Evolutionary conservation across 2,329 filamentous ascomycete species (phyloP).

Genomic region (Orbilia oligospora): DNA sequence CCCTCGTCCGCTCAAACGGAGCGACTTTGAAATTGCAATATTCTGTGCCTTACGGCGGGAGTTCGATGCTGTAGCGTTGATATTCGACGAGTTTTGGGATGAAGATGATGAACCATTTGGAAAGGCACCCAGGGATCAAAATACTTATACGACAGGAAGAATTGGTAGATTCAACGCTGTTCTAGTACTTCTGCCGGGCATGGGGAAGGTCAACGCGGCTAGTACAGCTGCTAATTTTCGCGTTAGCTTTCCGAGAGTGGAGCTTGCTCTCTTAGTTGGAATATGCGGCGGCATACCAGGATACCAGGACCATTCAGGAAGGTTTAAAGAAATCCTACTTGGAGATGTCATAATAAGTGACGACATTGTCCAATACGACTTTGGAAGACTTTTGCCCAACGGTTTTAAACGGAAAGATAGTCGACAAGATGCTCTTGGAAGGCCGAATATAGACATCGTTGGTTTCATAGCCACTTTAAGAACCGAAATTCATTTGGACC

Average conservation of each 20-base stretch:
- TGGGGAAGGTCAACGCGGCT: conserved; percentile 55
- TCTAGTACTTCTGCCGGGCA: conserved; percentile 37
- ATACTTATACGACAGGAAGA: conserved; percentile 62
- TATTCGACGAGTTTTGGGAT: conserved; percentile 65
- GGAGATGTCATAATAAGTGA: conserved; percentile 66
- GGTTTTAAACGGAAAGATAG: conserved; percentile 60
- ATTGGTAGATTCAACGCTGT: conserved; percentile 61
- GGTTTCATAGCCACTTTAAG: not conserved
- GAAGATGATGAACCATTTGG: conserved; percentile 54
- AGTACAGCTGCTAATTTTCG: conserved; percentile 36
- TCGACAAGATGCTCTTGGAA: conserved; percentile 55
- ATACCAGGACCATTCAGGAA: too few relatives aligned
- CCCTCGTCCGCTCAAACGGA: conserved; percentile 6
- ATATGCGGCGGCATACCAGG: conserved; percentile 63
- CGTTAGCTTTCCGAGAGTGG: conserved; percentile 48
- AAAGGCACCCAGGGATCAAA: conserved; percentile 60
- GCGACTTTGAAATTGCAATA: conserved; percentile 65
- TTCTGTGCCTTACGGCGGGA: conserved; percentile 66
- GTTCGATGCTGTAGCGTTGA: conserved; percentile 64
- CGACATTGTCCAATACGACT: conserved; percentile 61
- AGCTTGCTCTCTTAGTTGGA: conserved; percentile 62
- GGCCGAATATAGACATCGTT: not conserved
- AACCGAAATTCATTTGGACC: not conserved
- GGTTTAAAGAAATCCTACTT: conserved; percentile 64
- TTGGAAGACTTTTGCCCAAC: conserved; percentile 60